Base-by-base conservation (phyloP, 1,139 yeast genomes). In the Candida anutae region DNA sequence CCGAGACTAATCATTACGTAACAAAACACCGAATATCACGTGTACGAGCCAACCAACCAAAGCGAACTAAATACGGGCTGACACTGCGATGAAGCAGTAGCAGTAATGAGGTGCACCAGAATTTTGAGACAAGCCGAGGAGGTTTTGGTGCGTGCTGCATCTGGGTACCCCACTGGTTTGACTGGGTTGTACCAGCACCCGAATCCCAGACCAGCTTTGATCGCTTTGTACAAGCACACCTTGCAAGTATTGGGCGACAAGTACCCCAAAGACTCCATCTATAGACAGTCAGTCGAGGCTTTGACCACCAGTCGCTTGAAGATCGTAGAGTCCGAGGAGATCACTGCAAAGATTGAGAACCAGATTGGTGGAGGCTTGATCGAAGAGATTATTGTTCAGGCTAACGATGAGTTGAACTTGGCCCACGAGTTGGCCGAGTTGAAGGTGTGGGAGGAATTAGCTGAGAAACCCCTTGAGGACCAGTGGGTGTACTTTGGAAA, bases 141-240 rank as follows among this genome's bases (percentile, higher is more conserved):
- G 40, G 76, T 81, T 22, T 65, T 81, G 38, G 70, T 81, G 36
- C 74, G 67, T 48, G 63, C 85, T n/a, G 74, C 75, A 5, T 58
- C 66, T 25, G 90, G 90, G 8, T 65, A 69, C 40, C 82, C 90
- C 22, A 83, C 94, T 21, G 95, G 95, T 42, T 48, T 84, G 36
- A 71, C 94, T 5, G 94, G 94, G 1, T 53, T 84, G 36, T 68
- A 62, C 50, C 81, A 78, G 48, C 94, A 83, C 50, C 94, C 94
- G 32, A 71, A 79, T 51, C 94, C 95, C 33, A 74, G 85, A 53
- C 90, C 93, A 3, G 83, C 88, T 3, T 66, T 84, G 44, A 60
- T 76, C 33, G 70, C 81, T 29, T 63, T 83, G 27, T 84, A 84
- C 59, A 71, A 71, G 40, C 74, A 79, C 34, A 84, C 95, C 3